A percentile compares a stretch with the other conserved stretches of the same genome.
phyloP scores from a whole-genome alignment of 2,329 filamentous ascomycete species.

The Aaosphaeria pasadenensis region DNA sequence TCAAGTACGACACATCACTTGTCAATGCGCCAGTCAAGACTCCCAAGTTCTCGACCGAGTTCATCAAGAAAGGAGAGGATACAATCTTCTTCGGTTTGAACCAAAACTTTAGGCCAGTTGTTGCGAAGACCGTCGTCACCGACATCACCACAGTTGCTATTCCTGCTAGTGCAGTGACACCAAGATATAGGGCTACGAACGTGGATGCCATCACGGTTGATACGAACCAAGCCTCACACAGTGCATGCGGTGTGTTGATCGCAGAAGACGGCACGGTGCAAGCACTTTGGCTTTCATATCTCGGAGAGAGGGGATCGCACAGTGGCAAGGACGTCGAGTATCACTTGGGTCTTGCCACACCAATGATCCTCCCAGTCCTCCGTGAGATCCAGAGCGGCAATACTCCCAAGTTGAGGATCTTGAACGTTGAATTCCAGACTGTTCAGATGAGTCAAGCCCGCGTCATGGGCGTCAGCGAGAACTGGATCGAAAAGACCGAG shows the following conservation, averaged over 20 bases:
- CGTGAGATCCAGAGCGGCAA: conserved; percentile 77
- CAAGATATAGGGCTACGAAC: conserved; percentile 91
- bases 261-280: conserved; percentile 89
- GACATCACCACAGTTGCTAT: conserved; percentile 97
- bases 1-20: conserved; percentile 89
- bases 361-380: conserved; percentile 84
- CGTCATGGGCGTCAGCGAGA: conserved; percentile 93
- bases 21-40: conserved; percentile 93
- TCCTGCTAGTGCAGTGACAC: conserved; percentile 86
- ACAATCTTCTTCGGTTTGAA: conserved; percentile 99
- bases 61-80: conserved; percentile 87
- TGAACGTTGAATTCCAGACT: conserved; percentile 91
- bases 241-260: conserved; percentile 89
- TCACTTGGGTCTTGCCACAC: conserved; percentile 86
- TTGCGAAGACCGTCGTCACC: conserved; percentile 90
- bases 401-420: conserved; percentile 78
- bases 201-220: conserved; percentile 97
- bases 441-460: conserved; percentile 96
- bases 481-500: conserved; percentile 91
- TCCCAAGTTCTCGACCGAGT: conserved; percentile 75
- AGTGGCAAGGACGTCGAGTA: conserved; percentile 92
- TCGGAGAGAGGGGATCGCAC: conserved; percentile 79
- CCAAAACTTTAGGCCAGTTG: conserved; percentile 87
- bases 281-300: conserved; percentile 93
- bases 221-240: conserved; percentile 85